Percentiles rank a stretch among this genome's conserved stretches.
These are phyloP conservation scores for Lactifluus rugatus DNA, from an alignment of 768 basidiomycete species.

Conservation along the genomic window DNA sequence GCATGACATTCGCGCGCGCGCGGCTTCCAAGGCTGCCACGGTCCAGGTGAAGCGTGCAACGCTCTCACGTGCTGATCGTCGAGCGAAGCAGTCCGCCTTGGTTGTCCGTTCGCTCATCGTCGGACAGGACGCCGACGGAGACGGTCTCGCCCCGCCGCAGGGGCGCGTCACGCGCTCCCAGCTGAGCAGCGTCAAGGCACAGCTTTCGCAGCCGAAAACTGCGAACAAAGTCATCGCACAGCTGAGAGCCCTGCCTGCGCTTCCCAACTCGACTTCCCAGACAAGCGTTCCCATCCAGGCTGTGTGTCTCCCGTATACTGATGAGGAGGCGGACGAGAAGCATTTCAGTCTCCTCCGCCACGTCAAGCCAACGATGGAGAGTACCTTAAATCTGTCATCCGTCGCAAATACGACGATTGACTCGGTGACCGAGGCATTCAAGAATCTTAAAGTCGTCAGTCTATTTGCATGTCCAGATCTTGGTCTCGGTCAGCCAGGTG, in stretches of 20 bases:
- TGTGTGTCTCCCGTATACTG: constrained; percentile 57
- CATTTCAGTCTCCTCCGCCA: constrained; percentile 43
- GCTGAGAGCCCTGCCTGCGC: constrained; percentile 49
- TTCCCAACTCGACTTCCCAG: constrained; percentile 24
- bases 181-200: constrained; percentile 54
- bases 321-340: constrained; percentile 50
- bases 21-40: not conserved
- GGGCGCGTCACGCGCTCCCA: constrained; percentile 39
- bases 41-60: not conserved
- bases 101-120: constrained; percentile 60
- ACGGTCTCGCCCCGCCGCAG: constrained; percentile 25
- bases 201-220: constrained; percentile 54
- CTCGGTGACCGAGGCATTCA: constrained; percentile 40
- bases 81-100: constrained; percentile 54
- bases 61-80: constrained; percentile 42
- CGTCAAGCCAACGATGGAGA: constrained; percentile 10
- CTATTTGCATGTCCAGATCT: constrained; percentile 52
- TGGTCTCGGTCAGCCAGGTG: constrained; percentile 68
- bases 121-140: constrained; percentile 29
- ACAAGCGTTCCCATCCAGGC: constrained; percentile 56
- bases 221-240: constrained; percentile 69
- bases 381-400: constrained; percentile 22
- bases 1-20: too few species aligned
- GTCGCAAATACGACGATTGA: constrained; percentile 43
- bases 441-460: constrained; percentile 52